Base-by-base conservation (phyloP, 768 basidiomycete genomes). In the Suillus subalutaceus region DNA sequence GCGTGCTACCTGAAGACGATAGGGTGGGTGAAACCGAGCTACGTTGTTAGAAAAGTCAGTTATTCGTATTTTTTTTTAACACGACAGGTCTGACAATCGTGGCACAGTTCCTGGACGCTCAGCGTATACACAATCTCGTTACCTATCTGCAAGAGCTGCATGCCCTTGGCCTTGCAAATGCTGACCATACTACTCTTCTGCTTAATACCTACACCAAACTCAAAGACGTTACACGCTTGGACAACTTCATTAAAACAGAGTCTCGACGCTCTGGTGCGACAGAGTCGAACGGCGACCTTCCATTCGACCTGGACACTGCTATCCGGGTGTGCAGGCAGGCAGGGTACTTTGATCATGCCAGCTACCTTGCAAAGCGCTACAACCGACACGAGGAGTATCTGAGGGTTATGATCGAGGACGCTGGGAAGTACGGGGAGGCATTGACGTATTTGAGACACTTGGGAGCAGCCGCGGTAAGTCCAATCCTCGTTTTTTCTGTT, bases 151-250 rank as follows among this genome's bases (percentile, higher is more conserved):
- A 99, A 84, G 96, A 97, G 75, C 82, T 99, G 0, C 97, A 99
- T 74, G 84, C 92, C 1, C 83, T 90, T 1, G 91, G 93, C 0
- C 87, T 97, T 7, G 97, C 97, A 37, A 99, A 97, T 72, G 88
- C 94, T 0, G 96, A 99, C 72, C 97, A 98, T 73, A 99, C 97
- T 0, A 99, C 97, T 0, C 88, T 99, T 9, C 85, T 99, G 4
- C 87, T 99, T 32, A 99, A 99, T 75, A 96, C 96, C 7, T 99
- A 97, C 78, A 97, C 97, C 62, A 99, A 99, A 75, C 90, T 97
- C 26, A 94, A 95, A 67, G 97, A 99, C 71, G 89, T 95, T 18
- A 77, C 87, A 2, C 89, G 95, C 15, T 85, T 99, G 2, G 94
- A 98, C 71, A 88, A 84, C 66, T 99, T 99, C 77, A 93, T 99